Conservation (phyloP, 2,329 filamentous ascomycete genomes). For the Dactylellina sp. region DNA sequence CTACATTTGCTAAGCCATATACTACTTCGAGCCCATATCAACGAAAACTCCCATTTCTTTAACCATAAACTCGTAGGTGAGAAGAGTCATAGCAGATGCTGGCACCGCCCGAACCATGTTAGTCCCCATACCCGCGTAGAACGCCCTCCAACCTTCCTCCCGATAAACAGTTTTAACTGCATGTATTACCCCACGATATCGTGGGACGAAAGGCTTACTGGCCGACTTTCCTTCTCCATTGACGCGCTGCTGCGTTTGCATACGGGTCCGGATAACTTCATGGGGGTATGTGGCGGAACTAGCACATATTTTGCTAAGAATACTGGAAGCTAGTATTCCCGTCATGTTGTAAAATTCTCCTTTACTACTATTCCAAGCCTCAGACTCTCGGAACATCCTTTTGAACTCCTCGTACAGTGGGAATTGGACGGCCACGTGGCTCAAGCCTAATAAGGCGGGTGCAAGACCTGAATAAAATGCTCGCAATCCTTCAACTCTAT, state of each 20-base stretch:
- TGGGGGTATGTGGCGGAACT: conserved; percentile 97
- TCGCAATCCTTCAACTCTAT: conserved; percentile 83
- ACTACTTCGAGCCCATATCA: background rate
- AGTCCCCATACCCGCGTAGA: conserved; percentile 96
- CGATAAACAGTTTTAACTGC: conserved; percentile 85
- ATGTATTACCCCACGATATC: conserved; percentile 80
- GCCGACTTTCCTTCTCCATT: conserved; percentile 58
- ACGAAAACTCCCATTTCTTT: conserved; percentile 41
- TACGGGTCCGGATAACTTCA: conserved; percentile 90
- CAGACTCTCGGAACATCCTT: conserved; percentile 91
- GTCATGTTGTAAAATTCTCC: conserved; percentile 75
- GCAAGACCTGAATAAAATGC: conserved; percentile 97
- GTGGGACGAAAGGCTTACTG: conserved; percentile 57
- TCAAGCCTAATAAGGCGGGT: conserved; percentile 88
- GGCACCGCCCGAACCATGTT: conserved; percentile 97
- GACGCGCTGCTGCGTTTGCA: conserved; percentile 89
- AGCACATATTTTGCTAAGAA: conserved; percentile 92
- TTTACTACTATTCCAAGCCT: conserved; percentile 67
- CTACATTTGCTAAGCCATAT: background rate
- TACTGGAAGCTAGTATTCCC: conserved; percentile 87
- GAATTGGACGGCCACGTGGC: conserved; percentile 97
- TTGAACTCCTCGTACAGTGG: conserved; percentile 95
- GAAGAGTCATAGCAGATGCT: conserved; percentile 94
- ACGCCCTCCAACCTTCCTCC: conserved; percentile 95
- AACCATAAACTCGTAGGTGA: conserved; percentile 86